Conservation (phyloP, 345 rosid species). For the Dipteronia sinensis region DNA sequence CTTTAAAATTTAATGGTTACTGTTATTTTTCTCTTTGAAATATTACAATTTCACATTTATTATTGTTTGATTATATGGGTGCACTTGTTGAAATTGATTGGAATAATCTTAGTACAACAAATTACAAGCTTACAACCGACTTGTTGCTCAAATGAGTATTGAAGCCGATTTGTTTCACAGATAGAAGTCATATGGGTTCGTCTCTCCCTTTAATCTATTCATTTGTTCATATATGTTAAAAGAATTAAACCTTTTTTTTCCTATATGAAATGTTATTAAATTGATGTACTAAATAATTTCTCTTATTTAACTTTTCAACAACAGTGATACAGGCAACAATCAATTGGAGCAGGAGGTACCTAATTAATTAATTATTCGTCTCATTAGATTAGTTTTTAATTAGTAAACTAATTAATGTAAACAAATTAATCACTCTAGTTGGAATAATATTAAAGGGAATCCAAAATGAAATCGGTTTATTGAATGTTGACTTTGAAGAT, state of each 20-base stretch:
- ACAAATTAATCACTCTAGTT: not conserved
- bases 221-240: not conserved
- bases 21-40: too few relatives aligned
- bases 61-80: too few relatives aligned
- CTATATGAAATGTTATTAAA: not conserved
- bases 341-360: not conserved
- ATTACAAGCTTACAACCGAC: not conserved
- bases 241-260: not conserved
- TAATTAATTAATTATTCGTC: too few relatives aligned
- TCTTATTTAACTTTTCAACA: not conserved
- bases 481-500: slow-evolving; percentile 12
- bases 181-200: slow-evolving; percentile 10
- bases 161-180: slow-evolving; percentile 17
- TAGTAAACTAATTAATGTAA: too few relatives aligned
- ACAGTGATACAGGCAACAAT: slow-evolving; percentile 3
- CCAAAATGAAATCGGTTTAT: not conserved
- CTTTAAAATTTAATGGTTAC: too few relatives aligned
- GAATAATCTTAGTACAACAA: too few relatives aligned
- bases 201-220: not conserved
- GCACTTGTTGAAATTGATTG: too few relatives aligned
- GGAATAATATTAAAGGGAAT: slow-evolving; percentile 14
- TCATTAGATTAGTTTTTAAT: too few relatives aligned
- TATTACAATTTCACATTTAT: too few relatives aligned
- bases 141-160: slow-evolving; percentile 14
- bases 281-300: not conserved